A percentile compares a stretch with the other conserved stretches of the same genome.
These are phyloP conservation scores for Macrotyloma uniflorum DNA, from an alignment of 306 rosid species.

Conservation along the genomic window DNA sequence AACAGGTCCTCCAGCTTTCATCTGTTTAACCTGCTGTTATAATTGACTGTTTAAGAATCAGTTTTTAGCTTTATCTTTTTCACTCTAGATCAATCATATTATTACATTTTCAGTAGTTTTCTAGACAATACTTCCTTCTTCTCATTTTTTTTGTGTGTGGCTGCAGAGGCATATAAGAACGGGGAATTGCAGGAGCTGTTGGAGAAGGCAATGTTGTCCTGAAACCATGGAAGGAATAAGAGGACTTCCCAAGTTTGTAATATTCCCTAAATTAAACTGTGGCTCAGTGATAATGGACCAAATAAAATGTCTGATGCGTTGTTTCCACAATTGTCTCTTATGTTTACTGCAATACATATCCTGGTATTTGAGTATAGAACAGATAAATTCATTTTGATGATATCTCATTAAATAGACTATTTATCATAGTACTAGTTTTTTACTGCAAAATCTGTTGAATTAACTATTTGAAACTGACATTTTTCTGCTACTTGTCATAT, in stretches of 20 bases:
- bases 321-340: slow-evolving; percentile 24
- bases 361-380: slow-evolving; percentile 19
- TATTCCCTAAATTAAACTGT: slow-evolving; percentile 1
- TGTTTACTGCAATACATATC: slow-evolving; percentile 6
- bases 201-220: slow-evolving; percentile 88
- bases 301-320: slow-evolving; percentile 26
- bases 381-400: not conserved
- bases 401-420: slow-evolving; percentile 25
- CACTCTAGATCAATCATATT: not conserved
- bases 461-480: not conserved
- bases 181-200: slow-evolving; percentile 83
- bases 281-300: slow-evolving; percentile 22
- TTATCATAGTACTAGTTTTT: slow-evolving; percentile 4
- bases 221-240: slow-evolving; percentile 41
- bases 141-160: slow-evolving; percentile 22
- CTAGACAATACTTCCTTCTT: not conserved
- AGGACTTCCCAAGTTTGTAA: slow-evolving; percentile 23
- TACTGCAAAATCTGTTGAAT: slow-evolving; percentile 8
- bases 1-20: not conserved
- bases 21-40: not conserved
- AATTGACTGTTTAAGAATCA: slow-evolving; percentile 24
- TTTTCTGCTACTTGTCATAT: not conserved
- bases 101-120: not conserved
- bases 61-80: not conserved
- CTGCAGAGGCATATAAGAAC: slow-evolving; percentile 80